Base-by-base conservation (phyloP, 768 basidiomycete species). In the Pleurotus pulmonarius region DNA sequence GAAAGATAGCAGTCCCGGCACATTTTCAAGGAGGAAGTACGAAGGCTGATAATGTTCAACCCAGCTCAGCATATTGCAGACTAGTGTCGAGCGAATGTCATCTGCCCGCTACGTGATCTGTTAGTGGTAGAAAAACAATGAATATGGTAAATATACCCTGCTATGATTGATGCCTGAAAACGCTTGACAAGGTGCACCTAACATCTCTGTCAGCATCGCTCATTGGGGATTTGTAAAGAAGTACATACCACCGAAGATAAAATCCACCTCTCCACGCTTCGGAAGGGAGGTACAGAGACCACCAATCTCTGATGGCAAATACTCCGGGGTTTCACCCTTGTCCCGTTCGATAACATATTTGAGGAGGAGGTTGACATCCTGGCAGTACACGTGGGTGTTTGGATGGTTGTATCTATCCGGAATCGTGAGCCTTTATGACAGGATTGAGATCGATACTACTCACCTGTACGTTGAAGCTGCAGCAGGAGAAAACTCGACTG, bases 101-200 rank as follows among this genome's bases (percentile, higher is more conserved):
- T 86, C 77, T 6, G 75, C 73, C 71, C 71, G 79, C 83, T 87
- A 55, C 58, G 38, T 11, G 53, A 45, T 52, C 5, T 41, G 55
- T 48, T 20, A 54, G 26, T 39, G 29, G 49, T n/a, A 38, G 24
- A 49, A 18, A 20, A 25, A 40, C 43, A 24, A 29, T 1, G 5
- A 24, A 29, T 26, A 52, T 7, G 46, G 24, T 16, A 25, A 15
- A 61, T 74, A 64, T 57, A 85, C 87, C 65, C 82, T 83, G 38
- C 70, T 67, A 58, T 83, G 82, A 55, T 90, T 91, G 57, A 84
- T 84, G 0, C 69, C 62, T 58, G 83, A 86, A 61, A 89, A 91
- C 2, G 84, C 80, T 60, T 90, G 90, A 62, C 89, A 91, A 11
- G 89, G 89, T 3, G 88, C 87, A 3, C 88, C 88, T 88, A 56